A percentile compares a stretch with the other conserved stretches of the same genome.
phyloP scores from a whole-genome alignment of 441 rosid genomes.

The Biscutella laevigata region DNA sequence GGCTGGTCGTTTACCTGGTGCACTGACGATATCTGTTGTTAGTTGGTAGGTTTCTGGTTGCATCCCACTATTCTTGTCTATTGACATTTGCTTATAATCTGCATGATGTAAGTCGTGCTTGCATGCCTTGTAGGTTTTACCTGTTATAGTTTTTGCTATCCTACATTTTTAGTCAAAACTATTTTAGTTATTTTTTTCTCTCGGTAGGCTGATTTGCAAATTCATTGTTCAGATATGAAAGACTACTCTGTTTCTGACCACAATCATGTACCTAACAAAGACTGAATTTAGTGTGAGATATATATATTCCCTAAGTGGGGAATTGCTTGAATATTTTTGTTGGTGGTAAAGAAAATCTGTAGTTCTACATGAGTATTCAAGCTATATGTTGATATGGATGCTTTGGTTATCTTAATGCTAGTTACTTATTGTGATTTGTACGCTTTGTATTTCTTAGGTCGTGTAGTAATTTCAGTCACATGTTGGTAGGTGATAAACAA shows the following conservation, averaged over 20 bases:
- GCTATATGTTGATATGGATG: not conserved
- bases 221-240: no score
- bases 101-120: conserved; percentile 6
- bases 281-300: no score
- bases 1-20: conserved; percentile 57
- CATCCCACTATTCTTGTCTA: conserved; percentile 14
- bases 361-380: no score
- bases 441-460: not conserved
- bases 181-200: no score
- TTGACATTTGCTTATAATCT: conserved; percentile 9
- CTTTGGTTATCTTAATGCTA: conserved; percentile 1
- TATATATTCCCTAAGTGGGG: no score
- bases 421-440: not conserved
- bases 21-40: conserved; percentile 56
- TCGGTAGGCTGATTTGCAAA: no score
- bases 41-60: conserved; percentile 67
- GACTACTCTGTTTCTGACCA: no score
- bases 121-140: not conserved
- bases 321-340: no score
- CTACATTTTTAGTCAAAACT: no score
- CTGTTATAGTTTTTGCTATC: no score
- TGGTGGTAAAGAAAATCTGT: no score
- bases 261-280: no score
- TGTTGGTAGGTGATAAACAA: conserved; percentile 9
- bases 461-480: not conserved